Evolutionary conservation across 1,284 basidiomycete genomes (phyloP).

Genomic region (Ustilago nuda): DNA sequence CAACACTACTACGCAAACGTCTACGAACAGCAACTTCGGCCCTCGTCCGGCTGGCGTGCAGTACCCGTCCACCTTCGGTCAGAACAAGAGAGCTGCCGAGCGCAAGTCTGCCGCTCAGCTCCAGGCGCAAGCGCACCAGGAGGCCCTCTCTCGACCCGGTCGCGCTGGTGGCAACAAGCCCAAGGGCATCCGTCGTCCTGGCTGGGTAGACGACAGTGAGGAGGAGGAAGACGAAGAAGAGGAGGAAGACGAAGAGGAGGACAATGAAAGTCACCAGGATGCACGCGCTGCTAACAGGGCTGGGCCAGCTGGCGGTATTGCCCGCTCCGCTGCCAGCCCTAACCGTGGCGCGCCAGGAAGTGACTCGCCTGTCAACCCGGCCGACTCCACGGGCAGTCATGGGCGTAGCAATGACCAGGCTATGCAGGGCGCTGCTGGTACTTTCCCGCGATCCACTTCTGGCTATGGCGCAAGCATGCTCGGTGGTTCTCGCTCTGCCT

Average conservation of each 20-base stretch:
- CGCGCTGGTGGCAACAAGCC: constrained; percentile 45
- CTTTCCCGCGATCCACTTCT: constrained; percentile 33
- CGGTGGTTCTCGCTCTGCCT: constrained; percentile 29
- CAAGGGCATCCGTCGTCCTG: constrained; percentile 40
- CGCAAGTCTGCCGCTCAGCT: constrained; percentile 62
- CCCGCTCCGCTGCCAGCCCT: constrained; percentile 34
- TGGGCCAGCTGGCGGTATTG: constrained; percentile 4
- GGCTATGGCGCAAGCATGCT: constrained; percentile 30
- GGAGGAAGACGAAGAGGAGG: constrained; percentile 65
- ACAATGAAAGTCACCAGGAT: constrained; percentile 46
- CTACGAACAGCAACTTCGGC: constrained; percentile 17
- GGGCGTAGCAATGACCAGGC: constrained; percentile 21
- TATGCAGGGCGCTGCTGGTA: constrained; percentile 13
- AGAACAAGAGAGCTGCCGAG: constrained; percentile 57
- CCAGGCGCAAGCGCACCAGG: constrained; percentile 60
- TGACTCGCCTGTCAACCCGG: constrained; percentile 32
- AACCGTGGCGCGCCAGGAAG: constrained; percentile 30
- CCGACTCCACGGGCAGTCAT: constrained; percentile 41
- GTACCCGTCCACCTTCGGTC: constrained; percentile 63
- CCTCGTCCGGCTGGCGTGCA: constrained; percentile 24
- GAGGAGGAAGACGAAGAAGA: constrained; percentile 60
- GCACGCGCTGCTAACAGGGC: neutral
- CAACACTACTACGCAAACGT: constrained; percentile 1
- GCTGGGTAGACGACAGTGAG: constrained; percentile 58
- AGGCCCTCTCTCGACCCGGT: constrained; percentile 57